Evolutionary conservation across 805 yeast species (phyloP).

Genomic region (Metschnikowia matae): DNA sequence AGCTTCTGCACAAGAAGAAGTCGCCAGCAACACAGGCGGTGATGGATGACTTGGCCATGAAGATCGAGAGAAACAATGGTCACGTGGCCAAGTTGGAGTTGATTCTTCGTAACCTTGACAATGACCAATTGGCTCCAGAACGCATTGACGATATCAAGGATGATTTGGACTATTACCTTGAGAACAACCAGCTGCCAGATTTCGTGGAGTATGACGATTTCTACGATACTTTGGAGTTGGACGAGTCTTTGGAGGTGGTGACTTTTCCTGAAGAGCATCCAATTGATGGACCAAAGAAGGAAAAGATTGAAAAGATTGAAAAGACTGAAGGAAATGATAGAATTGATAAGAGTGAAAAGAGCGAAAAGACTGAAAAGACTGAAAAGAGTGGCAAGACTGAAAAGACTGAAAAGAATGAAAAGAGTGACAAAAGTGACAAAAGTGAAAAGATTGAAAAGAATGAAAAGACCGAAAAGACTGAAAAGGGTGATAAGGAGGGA

Average conservation of each 20-base stretch:
- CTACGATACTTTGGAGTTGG: conserved; percentile 80
- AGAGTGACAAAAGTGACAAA: background rate
- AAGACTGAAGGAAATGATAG: background rate
- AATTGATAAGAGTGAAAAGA: background rate
- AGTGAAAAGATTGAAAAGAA: background rate
- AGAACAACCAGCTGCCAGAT: conserved; percentile 87
- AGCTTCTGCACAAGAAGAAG: conserved; percentile 43
- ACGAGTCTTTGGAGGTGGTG: conserved; percentile 29
- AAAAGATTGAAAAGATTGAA: background rate
- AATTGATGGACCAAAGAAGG: no score
- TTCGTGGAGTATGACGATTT: conserved; percentile 91
- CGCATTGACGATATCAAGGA: conserved; percentile 74
- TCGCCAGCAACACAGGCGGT: conserved; percentile 54
- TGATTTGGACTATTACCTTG: conserved; percentile 89
- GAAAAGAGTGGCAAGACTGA: background rate
- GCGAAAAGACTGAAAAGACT: background rate
- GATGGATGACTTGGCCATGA: conserved; percentile 58
- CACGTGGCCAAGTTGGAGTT: conserved; percentile 77
- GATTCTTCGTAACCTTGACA: conserved; percentile 67
- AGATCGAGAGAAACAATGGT: conserved; percentile 68
- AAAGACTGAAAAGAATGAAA: background rate
- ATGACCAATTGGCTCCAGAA: conserved; percentile 72
- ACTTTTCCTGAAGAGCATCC: background rate
- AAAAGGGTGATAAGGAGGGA: background rate
- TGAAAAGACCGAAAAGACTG: background rate